phyloP scores from a whole-genome alignment of 441 rosid genomes.

The Cnidoscolus chayamansa region DNA sequence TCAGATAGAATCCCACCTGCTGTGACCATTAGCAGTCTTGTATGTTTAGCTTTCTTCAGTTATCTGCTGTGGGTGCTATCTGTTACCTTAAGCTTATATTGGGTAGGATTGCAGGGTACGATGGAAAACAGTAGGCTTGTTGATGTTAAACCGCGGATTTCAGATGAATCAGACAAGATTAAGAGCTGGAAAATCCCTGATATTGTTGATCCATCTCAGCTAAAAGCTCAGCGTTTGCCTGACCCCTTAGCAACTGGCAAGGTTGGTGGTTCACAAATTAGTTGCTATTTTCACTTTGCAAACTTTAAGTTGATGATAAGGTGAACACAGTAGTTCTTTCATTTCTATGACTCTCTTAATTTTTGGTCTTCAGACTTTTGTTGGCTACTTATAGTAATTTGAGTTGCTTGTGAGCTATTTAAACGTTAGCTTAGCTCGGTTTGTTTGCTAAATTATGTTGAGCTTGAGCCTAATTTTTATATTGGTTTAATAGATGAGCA shows the following conservation, averaged over 20 bases:
- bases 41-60: constrained; percentile 27
- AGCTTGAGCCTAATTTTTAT: too few relatives aligned
- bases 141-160: constrained; percentile 49
- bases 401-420: too few relatives aligned
- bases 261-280: constrained; percentile 25
- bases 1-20: constrained; percentile 41
- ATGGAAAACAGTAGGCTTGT: constrained; percentile 45
- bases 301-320: not conserved
- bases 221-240: constrained; percentile 43
- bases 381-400: not conserved
- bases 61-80: constrained; percentile 10
- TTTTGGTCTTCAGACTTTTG: not conserved
- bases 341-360: not conserved
- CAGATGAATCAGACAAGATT: constrained; percentile 39
- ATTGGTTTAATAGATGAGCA: too few relatives aligned
- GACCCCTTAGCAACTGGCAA: constrained; percentile 38
- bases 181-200: constrained; percentile 47
- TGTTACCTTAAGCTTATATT: constrained; percentile 20
- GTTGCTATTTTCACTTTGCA: not conserved
- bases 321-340: not conserved
- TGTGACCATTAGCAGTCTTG: constrained; percentile 42
- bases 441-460: too few relatives aligned
- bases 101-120: constrained; percentile 32
- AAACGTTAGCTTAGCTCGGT: too few relatives aligned
- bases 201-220: constrained; percentile 40